phyloP scores from a whole-genome alignment of 2,329 filamentous ascomycete genomes.

The Niveomyces coronatus region DNA sequence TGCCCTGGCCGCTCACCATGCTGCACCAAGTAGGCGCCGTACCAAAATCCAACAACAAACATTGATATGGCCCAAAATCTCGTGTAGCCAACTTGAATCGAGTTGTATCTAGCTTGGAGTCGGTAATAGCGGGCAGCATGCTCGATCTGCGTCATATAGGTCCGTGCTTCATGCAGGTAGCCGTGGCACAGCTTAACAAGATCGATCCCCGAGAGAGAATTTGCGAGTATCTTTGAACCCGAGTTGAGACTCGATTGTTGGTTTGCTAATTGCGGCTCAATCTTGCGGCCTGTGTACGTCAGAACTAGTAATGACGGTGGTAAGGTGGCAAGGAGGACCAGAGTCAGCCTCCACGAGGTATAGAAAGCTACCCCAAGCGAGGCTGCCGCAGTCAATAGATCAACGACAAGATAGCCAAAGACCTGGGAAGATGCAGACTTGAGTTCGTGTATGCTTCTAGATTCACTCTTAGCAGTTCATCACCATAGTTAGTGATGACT shows the following conservation, averaged over 20 bases:
- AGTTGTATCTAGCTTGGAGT: constrained; percentile 56
- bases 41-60: constrained; percentile 88
- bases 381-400: constrained; percentile 51
- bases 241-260: constrained; percentile 56
- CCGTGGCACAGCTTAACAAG: constrained; percentile 81
- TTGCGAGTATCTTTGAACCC: constrained; percentile 62
- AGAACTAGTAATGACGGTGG: constrained; percentile 57
- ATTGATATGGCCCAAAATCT: constrained; percentile 66
- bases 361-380: constrained; percentile 64
- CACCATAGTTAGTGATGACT: background rate
- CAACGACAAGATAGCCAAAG: constrained; percentile 58
- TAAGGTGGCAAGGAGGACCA: constrained; percentile 65
- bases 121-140: constrained; percentile 53
- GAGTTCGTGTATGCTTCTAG: constrained; percentile 73
- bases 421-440: constrained; percentile 73
- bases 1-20: constrained; percentile 51
- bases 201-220: constrained; percentile 65
- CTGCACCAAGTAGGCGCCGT: constrained; percentile 61
- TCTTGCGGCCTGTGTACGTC: constrained; percentile 44
- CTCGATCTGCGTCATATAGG: constrained; percentile 50
- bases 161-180: constrained; percentile 55
- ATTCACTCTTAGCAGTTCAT: background rate
- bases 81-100: constrained; percentile 61
- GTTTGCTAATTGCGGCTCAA: constrained; percentile 59
- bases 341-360: constrained; percentile 73